Conservation (phyloP, 129 eudicot species). For the Flaveria ramosissima region DNA sequence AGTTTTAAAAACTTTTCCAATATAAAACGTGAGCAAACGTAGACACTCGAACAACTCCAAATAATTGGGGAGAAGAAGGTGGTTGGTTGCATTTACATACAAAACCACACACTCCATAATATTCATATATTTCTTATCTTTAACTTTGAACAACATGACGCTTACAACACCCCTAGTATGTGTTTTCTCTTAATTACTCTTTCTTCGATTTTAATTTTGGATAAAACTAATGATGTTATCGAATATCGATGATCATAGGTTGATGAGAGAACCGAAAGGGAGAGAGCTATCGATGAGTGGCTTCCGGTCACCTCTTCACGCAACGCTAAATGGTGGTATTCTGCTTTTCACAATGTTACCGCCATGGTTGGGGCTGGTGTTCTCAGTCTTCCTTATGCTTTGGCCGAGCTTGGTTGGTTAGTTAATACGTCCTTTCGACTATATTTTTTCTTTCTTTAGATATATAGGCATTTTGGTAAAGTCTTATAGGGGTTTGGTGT, state of each 20-base stretch:
- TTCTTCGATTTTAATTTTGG: background rate
- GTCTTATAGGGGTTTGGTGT: too few relatives aligned
- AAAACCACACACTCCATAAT: slow-evolving; percentile 1
- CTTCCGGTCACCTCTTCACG: slow-evolving; percentile 48
- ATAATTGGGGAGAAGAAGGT: background rate
- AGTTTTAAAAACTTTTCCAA: background rate
- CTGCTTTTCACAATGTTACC: slow-evolving; percentile 49
- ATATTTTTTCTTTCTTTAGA: background rate
- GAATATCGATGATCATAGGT: slow-evolving; percentile 25
- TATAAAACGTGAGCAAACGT: slow-evolving; percentile 2
- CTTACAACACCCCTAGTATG: slow-evolving; percentile 29
- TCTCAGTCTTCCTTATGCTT: slow-evolving; percentile 34
- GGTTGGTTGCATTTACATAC: background rate
- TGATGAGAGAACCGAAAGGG: slow-evolving; percentile 32
- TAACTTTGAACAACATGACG: slow-evolving; percentile 26
- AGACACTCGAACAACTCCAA: slow-evolving; percentile 20
- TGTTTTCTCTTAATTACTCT: background rate
- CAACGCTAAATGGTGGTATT: slow-evolving; percentile 59
- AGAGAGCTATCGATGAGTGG: slow-evolving; percentile 49
- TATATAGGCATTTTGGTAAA: too few relatives aligned
- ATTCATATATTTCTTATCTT: slow-evolving; percentile 31
- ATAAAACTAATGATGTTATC: background rate
- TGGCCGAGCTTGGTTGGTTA: slow-evolving; percentile 63
- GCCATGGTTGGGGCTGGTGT: slow-evolving; percentile 17
- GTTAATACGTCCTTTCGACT: background rate